A percentile compares a stretch with the other conserved stretches of the same genome.
Evolutionary conservation across 2,329 filamentous ascomycete genomes (phyloP).

Genomic region (Aspergillus sp.): DNA sequence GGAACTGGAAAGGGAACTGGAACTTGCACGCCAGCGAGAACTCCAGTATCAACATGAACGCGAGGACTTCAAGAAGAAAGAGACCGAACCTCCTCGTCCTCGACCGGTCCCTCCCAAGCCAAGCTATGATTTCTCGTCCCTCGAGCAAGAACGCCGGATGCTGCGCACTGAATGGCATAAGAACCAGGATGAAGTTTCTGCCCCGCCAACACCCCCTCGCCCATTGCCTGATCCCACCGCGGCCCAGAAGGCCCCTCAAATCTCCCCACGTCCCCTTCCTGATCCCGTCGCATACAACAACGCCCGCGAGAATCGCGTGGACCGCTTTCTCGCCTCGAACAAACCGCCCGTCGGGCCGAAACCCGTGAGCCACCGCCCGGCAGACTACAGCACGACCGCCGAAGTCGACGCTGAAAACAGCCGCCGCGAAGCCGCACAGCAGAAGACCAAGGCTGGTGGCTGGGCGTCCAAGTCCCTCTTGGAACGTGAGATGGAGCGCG

Average conservation of each 20-base stretch:
- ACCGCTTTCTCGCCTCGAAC: constrained; percentile 51
- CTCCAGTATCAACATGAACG: constrained; percentile 57
- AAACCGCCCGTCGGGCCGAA: constrained; percentile 40
- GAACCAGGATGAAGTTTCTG: constrained; percentile 24
- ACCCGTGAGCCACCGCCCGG: constrained; percentile 33
- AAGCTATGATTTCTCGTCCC: constrained; percentile 52
- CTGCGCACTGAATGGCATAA: constrained; percentile 52
- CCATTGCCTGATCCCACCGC: constrained; percentile 24
- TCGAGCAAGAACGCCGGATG: constrained; percentile 54
- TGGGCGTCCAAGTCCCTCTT: constrained; percentile 59
- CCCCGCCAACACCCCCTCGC: constrained; percentile 22
- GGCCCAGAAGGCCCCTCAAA: constrained; percentile 11
- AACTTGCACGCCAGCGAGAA: constrained; percentile 61
- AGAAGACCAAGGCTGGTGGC: constrained; percentile 52
- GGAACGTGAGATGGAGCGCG: constrained; percentile 61
- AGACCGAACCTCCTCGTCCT: constrained; percentile 21
- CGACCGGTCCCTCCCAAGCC: constrained; percentile 30
- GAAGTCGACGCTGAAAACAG: constrained; percentile 52
- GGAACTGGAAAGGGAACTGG: constrained; percentile 69
- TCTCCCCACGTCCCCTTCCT: constrained; percentile 40
- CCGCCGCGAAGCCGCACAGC: constrained; percentile 48
- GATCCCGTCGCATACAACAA: constrained; percentile 36
- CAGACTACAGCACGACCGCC: constrained; percentile 46
- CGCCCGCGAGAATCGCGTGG: constrained; percentile 41
- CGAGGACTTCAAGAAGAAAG: constrained; percentile 39